A percentile compares a stretch with the other conserved stretches of the same genome.
phyloP scores from a whole-genome alignment of 192 early-diverging fungal species.

The Coemansia sp. region DNA sequence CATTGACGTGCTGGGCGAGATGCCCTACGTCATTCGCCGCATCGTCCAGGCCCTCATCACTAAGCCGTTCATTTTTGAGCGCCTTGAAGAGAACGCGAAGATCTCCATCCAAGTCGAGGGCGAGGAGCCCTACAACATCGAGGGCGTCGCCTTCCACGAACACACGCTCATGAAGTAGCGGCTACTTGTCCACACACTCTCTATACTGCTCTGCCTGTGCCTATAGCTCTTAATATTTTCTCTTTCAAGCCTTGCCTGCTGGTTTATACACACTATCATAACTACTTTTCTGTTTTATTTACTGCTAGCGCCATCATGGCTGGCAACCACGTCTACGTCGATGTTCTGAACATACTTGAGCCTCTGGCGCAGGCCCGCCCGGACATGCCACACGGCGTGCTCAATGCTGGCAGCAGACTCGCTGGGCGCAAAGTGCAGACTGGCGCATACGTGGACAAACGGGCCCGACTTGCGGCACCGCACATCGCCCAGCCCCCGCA shows the following conservation, averaged over 20 bases:
- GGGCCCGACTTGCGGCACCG: constrained; percentile 50
- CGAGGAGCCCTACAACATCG: constrained; percentile 62
- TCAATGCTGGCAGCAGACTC: constrained; percentile 24
- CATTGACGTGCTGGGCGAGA: constrained; percentile 88
- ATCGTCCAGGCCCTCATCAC: constrained; percentile 92
- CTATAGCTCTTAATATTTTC: constrained; percentile 4
- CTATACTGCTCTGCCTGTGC: constrained; percentile 10
- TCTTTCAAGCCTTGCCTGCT: neutral
- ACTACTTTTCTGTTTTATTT: neutral
- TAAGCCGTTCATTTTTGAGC: constrained; percentile 94
- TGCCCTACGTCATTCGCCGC: constrained; percentile 90
- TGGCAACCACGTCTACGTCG: constrained; percentile 23
- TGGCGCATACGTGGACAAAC: constrained; percentile 37
- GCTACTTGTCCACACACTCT: neutral
- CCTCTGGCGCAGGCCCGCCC: constrained; percentile 16
- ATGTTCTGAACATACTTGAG: constrained; percentile 39
- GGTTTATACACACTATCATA: neutral
- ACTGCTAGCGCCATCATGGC: neutral
- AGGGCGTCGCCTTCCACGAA: constrained; percentile 83
- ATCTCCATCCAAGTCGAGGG: constrained; percentile 68
- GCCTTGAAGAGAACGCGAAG: constrained; percentile 73
- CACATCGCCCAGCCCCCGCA: constrained; percentile 18
- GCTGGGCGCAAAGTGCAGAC: constrained; percentile 18
- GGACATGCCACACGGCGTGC: constrained; percentile 10
- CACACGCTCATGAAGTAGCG: constrained; percentile 63